Conservation (phyloP, 306 rosid species). For the Cucurbita maxima region DNA sequence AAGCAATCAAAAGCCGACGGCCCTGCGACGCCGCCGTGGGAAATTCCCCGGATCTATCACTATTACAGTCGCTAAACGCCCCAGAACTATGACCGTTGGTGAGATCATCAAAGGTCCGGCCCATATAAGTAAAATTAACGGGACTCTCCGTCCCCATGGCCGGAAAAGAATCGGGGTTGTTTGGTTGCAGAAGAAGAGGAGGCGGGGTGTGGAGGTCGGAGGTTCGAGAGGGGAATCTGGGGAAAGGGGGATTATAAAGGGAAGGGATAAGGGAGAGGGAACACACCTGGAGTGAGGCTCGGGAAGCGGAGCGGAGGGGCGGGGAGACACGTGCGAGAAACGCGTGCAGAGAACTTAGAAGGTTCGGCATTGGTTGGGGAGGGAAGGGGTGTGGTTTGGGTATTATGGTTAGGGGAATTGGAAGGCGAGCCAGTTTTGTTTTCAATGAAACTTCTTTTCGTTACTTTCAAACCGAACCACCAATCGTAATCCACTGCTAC, state of each 20-base stretch:
- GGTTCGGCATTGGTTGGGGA: conserved; percentile 23
- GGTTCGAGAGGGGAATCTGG: background rate
- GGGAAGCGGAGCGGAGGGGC: conserved; percentile 24
- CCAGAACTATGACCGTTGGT: conserved; percentile 39
- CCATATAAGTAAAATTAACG: conserved; percentile 29
- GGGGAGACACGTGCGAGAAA: conserved; percentile 43
- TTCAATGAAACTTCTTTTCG: background rate
- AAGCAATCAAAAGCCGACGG: conserved; percentile 43
- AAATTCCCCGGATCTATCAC: conserved; percentile 94
- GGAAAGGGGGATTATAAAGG: background rate
- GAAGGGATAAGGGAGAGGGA: background rate
- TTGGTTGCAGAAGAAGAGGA: background rate
- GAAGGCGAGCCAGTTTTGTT: background rate
- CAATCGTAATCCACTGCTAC: background rate
- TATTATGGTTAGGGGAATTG: background rate
- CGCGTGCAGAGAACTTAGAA: conserved; percentile 42
- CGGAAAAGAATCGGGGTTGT: background rate
- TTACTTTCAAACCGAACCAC: background rate
- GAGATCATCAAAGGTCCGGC: conserved; percentile 38
- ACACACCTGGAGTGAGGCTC: conserved; percentile 21
- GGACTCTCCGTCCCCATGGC: conserved; percentile 44
- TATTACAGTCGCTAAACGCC: conserved; percentile 89
- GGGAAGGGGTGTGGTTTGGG: background rate
- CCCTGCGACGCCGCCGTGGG: conserved; percentile 43
- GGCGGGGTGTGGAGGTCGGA: background rate